A percentile compares a stretch with the other conserved stretches of the same genome.
Conservation (phyloP, 371 early-diverging fungal species). For the Blyttiomyces sp. region DNA sequence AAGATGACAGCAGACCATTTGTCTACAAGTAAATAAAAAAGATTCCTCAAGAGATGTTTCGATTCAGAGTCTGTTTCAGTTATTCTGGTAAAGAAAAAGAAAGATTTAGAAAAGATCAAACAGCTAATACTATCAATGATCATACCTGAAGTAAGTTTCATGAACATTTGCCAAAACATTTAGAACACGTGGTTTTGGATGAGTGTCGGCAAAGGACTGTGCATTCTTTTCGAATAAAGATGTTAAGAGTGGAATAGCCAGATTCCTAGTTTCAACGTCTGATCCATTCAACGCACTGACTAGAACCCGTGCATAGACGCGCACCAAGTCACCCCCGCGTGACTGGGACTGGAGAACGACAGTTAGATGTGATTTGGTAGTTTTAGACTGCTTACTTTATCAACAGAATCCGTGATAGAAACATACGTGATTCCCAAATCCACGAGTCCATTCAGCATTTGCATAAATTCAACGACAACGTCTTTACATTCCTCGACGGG, state of each 20-base stretch:
- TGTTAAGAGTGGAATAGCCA: slow-evolving; percentile 28
- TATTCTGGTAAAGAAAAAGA: background rate
- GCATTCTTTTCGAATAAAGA: slow-evolving; percentile 36
- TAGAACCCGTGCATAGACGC: slow-evolving; percentile 32
- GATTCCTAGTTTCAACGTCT: slow-evolving; percentile 30
- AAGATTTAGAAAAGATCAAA: slow-evolving; percentile 2
- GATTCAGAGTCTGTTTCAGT: background rate
- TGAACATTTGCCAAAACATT: slow-evolving; percentile 34
- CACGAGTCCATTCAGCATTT: slow-evolving; percentile 19
- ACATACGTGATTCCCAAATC: slow-evolving; percentile 31
- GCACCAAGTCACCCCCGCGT: slow-evolving; percentile 27
- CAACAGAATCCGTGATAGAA: slow-evolving; percentile 18
- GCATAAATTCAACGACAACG: slow-evolving; percentile 33
- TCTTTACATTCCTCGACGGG: slow-evolving; percentile 34
- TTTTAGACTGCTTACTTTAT: slow-evolving; percentile 28
- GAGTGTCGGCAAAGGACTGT: slow-evolving; percentile 15
- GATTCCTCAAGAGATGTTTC: background rate
- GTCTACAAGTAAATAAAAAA: no score
- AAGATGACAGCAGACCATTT: no score
- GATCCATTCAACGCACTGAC: slow-evolving; percentile 29
- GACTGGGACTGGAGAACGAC: slow-evolving; percentile 24
- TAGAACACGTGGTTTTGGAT: slow-evolving; percentile 18
- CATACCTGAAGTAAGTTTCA: slow-evolving; percentile 29
- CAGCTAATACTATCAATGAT: no score
- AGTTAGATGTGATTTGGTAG: background rate